These are phyloP conservation scores for Aspergillus latus DNA, from an alignment of 2,329 filamentous ascomycete genomes.

Conservation along the genomic window DNA sequence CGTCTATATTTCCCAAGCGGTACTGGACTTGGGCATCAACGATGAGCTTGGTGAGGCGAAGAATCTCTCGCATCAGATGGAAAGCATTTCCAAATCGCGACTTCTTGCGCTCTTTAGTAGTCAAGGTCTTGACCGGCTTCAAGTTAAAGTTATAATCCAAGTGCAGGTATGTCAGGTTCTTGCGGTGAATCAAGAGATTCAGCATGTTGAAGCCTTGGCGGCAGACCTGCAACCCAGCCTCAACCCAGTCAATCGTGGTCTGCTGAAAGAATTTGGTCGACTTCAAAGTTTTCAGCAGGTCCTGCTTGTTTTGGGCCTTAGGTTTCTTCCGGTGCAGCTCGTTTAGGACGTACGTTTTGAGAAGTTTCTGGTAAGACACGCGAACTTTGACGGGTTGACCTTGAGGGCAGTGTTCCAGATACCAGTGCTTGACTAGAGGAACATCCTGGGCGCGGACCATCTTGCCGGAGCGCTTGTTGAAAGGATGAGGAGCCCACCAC, in stretches of 20 bases:
- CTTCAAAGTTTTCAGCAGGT: conserved; percentile 83
- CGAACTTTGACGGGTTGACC: conserved; percentile 94
- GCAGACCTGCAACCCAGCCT: conserved; percentile 96
- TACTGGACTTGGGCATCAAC: conserved; percentile 99
- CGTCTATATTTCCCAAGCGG: conserved; percentile 94
- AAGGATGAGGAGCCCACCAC: conserved; percentile 98
- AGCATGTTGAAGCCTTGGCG: conserved; percentile 99
- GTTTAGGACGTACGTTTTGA: conserved; percentile 95
- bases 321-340: conserved; percentile 94
- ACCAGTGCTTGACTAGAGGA: conserved; percentile 96
- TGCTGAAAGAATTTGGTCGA: conserved; percentile 99
- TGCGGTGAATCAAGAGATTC: conserved; percentile 93
- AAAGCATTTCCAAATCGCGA: conserved; percentile 98
- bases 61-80: conserved; percentile 96
- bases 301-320: conserved; percentile 94
- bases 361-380: conserved; percentile 95
- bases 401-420: conserved; percentile 89
- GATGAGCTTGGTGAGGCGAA: conserved; percentile 93
- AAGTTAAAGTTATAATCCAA: conserved; percentile 99
- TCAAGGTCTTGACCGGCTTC: conserved; percentile 97
- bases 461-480: conserved; percentile 86
- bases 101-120: conserved; percentile 99
- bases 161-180: conserved; percentile 97
- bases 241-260: conserved; percentile 98
- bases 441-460: conserved; percentile 99